Conservation (phyloP, 805 yeast genomes). For the Yarrowia sp. region DNA sequence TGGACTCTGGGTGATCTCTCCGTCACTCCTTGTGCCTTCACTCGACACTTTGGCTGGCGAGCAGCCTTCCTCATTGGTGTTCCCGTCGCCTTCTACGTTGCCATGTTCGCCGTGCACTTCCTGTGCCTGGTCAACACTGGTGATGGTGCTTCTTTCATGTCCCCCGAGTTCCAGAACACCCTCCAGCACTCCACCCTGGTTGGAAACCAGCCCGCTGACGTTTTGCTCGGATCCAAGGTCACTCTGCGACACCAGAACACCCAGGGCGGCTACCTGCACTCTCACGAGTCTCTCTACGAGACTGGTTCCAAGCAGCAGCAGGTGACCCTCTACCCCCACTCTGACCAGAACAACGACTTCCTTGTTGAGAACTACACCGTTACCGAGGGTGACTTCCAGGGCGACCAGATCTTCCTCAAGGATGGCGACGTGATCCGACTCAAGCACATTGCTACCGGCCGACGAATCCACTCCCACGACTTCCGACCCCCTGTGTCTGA, state of each 20-base stretch:
- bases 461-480: conserved; percentile 67
- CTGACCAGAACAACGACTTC: conserved; percentile 65
- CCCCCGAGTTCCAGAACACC: conserved; percentile 65
- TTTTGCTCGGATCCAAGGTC: conserved; percentile 69
- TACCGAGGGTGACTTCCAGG: conserved; percentile 60
- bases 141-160: conserved; percentile 59
- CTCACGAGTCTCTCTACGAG: conserved; percentile 55
- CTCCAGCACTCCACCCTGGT: conserved; percentile 46
- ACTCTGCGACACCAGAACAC: conserved; percentile 69
- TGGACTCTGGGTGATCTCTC: conserved; percentile 62
- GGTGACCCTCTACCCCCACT: conserved; percentile 58
- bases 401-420: conserved; percentile 53
- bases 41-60: conserved; percentile 45
- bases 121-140: conserved; percentile 47
- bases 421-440: conserved; percentile 61
- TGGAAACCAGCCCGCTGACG: conserved; percentile 56
- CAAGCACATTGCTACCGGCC: conserved; percentile 67
- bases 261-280: conserved; percentile 72
- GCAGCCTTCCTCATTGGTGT: conserved; percentile 47
- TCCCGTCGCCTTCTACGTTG: conserved; percentile 59
- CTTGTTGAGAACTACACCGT: conserved; percentile 77
- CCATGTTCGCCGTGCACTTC: conserved; percentile 59
- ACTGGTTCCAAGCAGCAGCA: conserved; percentile 62
- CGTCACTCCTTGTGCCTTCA: conserved; percentile 43
- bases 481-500: conserved; percentile 84